Conservation (phyloP, 192 early-diverging fungal genomes). For the Cetraspora pellucida region DNA sequence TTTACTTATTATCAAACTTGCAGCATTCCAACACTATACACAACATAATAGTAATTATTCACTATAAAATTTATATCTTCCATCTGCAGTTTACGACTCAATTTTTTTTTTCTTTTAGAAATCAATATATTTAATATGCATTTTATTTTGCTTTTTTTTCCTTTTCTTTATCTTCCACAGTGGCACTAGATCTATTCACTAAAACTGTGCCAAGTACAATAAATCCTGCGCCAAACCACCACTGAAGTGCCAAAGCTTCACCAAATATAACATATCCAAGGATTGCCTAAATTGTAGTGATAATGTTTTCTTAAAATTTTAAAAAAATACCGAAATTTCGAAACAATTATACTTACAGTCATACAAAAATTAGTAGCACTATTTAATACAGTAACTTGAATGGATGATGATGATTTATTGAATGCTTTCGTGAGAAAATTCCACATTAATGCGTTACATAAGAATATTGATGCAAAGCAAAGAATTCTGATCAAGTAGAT, state of each 20-base stretch:
- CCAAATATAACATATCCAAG: constrained; percentile 74
- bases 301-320: not conserved
- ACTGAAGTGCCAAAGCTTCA: constrained; percentile 70
- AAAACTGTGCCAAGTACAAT: constrained; percentile 68
- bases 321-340: not conserved
- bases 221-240: constrained; percentile 85
- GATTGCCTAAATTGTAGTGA: constrained; percentile 55
- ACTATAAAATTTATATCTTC: no score
- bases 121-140: no score
- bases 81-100: no score
- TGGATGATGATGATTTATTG: constrained; percentile 69
- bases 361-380: constrained; percentile 76
- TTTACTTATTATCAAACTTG: no score
- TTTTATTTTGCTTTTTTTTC: not conserved
- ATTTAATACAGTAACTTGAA: constrained; percentile 77
- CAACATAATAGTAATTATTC: no score
- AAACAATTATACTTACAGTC: constrained; percentile 48
- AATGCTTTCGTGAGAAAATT: constrained; percentile 83
- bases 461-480: constrained; percentile 63
- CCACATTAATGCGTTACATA: constrained; percentile 88
- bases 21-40: no score
- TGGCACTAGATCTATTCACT: not conserved
- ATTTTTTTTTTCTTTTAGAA: no score
- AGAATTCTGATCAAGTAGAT: constrained; percentile 46
- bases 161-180: not conserved